A percentile compares a stretch with the other conserved stretches of the same genome.
These are phyloP conservation scores for Fusarium ambrosium DNA, from an alignment of 2,329 filamentous ascomycete genomes.

Conservation along the genomic window DNA sequence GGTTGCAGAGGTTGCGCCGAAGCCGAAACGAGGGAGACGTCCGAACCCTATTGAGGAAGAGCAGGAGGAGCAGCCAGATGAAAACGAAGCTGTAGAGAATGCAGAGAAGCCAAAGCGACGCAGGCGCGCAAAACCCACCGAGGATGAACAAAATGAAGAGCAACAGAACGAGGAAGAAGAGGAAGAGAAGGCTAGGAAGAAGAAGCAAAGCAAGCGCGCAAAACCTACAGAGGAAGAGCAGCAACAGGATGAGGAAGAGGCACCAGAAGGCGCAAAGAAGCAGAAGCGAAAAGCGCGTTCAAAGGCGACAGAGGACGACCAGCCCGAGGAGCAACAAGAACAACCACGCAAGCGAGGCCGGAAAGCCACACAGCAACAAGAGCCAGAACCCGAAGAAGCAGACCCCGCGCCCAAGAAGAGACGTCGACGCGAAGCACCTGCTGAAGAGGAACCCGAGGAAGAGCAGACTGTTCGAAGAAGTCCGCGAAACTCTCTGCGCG, in stretches of 20 bases:
- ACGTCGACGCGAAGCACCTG: conserved; percentile 19
- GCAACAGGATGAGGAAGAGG: not conserved
- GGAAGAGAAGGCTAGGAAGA: not conserved
- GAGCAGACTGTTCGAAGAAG: conserved; percentile 29
- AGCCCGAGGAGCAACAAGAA: not conserved
- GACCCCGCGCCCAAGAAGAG: conserved; percentile 29
- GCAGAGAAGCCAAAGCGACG: not conserved
- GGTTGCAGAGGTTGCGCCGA: conserved; percentile 24
- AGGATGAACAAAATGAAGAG: conserved; percentile 20
- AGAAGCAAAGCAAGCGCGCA: not conserved
- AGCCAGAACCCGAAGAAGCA: conserved; percentile 25
- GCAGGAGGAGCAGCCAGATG: not conserved
- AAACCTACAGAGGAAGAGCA: not conserved
- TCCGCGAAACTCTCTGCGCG: conserved; percentile 36
- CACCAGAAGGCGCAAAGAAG: not conserved
- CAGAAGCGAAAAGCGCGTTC: not conserved
- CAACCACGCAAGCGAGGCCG: conserved; percentile 31
- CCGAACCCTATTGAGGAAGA: conserved; percentile 23
- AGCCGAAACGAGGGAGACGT: conserved; percentile 31
- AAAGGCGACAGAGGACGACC: not conserved
- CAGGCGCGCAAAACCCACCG: not conserved
- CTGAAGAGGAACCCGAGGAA: conserved; percentile 7
- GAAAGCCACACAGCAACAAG: conserved; percentile 17
- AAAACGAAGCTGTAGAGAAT: not conserved
- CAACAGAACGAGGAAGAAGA: not conserved